Conservation (phyloP, 306 rosid species). For the Neltuma alba region DNA sequence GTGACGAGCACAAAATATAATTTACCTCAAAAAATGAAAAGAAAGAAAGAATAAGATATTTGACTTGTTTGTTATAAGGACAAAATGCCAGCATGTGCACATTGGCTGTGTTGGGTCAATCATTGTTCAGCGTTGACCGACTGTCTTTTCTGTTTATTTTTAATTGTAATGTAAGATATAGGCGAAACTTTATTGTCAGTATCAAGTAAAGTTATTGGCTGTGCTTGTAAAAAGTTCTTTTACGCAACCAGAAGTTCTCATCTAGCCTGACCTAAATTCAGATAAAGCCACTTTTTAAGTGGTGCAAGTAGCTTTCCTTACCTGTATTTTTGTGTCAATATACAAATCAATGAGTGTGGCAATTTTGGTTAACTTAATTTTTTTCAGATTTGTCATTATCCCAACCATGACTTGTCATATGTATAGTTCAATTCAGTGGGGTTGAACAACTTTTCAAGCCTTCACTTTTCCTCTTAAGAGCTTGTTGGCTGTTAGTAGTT, state of each 20-base stretch:
- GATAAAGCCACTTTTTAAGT: background rate
- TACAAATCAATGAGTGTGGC: background rate
- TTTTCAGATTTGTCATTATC: background rate
- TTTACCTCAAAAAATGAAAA: background rate
- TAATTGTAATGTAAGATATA: background rate
- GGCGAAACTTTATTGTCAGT: background rate
- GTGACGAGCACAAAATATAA: background rate
- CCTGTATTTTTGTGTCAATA: slow-evolving; percentile 1
- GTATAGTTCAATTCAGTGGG: background rate
- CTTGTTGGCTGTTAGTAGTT: background rate
- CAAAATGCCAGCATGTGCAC: slow-evolving; percentile 11
- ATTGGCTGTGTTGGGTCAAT: background rate
- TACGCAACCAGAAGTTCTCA: background rate
- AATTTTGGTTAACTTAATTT: background rate
- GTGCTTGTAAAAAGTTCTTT: background rate
- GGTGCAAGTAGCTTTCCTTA: background rate
- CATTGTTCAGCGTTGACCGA: background rate
- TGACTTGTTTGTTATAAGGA: background rate
- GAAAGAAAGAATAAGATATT: background rate
- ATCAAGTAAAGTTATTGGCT: background rate
- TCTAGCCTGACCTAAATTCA: background rate
- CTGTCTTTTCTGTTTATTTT: background rate
- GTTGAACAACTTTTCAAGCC: background rate
- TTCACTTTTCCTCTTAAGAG: background rate
- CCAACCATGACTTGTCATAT: background rate